These are phyloP conservation scores for Rusavskia elegans DNA, from an alignment of 495 filamentous ascomycete species.

Conservation along the genomic window DNA sequence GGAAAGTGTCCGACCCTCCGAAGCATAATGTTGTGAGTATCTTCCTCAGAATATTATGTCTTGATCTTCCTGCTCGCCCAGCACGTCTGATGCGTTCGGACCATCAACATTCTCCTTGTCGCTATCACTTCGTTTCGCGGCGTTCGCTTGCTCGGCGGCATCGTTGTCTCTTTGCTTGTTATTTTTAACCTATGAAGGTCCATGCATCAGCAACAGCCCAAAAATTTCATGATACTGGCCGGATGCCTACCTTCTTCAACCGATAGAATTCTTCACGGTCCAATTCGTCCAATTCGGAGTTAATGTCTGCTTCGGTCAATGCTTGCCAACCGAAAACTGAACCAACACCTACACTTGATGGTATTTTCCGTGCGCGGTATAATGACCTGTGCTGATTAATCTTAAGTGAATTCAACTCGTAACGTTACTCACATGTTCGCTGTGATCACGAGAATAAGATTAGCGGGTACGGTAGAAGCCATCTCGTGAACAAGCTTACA, in stretches of 20 bases:
- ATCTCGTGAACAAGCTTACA: conserved; percentile 37
- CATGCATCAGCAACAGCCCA: background rate
- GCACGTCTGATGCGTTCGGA: conserved; percentile 42
- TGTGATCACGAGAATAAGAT: background rate
- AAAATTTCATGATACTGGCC: background rate
- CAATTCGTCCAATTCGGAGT: conserved; percentile 93
- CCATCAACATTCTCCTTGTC: conserved; percentile 31
- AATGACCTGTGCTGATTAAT: conserved; percentile 66
- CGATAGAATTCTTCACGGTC: conserved; percentile 98
- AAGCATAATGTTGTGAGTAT: background rate
- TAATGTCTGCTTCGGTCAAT: conserved; percentile 52
- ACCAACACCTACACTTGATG: conserved; percentile 61
- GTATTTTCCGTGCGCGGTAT: conserved; percentile 97
- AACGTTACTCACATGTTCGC: conserved; percentile 9
- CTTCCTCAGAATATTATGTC: conserved; percentile 77
- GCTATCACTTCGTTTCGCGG: conserved; percentile 20
- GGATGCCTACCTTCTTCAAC: conserved; percentile 61
- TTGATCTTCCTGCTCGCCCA: conserved; percentile 76
- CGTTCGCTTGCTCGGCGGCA: conserved; percentile 15
- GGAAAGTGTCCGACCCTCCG: no score
- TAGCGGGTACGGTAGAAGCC: background rate
- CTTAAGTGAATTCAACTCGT: conserved; percentile 10
- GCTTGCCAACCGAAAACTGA: background rate
- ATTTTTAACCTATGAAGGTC: conserved; percentile 39
- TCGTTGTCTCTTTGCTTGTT: conserved; percentile 77